These are phyloP conservation scores for Lasiosphaeria ovina DNA, from an alignment of 495 filamentous ascomycete species.

Conservation along the genomic window DNA sequence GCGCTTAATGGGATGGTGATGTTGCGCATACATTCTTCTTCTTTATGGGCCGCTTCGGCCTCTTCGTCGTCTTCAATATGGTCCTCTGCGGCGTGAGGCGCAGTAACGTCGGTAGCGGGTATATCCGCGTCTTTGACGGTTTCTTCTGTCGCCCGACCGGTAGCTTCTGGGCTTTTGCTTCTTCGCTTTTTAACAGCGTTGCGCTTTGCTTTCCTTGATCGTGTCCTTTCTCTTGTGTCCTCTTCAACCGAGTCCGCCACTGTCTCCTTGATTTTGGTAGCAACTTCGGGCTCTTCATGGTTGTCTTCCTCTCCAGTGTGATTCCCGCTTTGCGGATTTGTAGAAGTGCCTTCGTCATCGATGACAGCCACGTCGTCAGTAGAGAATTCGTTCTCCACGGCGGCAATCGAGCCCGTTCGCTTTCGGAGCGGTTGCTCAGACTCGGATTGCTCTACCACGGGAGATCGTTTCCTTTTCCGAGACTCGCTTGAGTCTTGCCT, in stretches of 20 bases:
- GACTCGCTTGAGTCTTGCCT: conserved; percentile 37
- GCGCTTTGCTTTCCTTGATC: conserved; percentile 40
- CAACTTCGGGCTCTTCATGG: conserved; percentile 22
- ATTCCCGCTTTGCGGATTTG: conserved; percentile 39
- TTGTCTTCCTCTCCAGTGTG: conserved; percentile 42
- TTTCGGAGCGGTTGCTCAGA: conserved; percentile 55
- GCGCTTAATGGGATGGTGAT: conserved; percentile 1
- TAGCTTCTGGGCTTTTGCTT: conserved; percentile 31
- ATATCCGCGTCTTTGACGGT: conserved; percentile 29
- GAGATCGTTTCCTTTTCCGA: conserved; percentile 52
- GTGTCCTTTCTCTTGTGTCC: conserved; percentile 20
- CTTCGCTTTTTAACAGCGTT: conserved; percentile 41
- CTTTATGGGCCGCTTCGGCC: conserved; percentile 53
- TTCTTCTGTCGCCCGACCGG: conserved; percentile 30
- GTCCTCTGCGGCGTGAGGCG: conserved; percentile 45
- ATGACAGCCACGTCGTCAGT: conserved; percentile 41
- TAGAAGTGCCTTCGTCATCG: conserved; percentile 43
- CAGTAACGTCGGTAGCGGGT: conserved; percentile 33
- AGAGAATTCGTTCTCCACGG: conserved; percentile 26
- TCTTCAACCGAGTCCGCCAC: conserved; percentile 30
- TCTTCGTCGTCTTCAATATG: conserved; percentile 51
- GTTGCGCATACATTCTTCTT: conserved; percentile 70
- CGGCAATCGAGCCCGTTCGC: conserved; percentile 52
- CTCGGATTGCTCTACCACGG: conserved; percentile 44
- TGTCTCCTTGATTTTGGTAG: conserved; percentile 22